Evolutionary conservation across 495 filamentous ascomycete genomes (phyloP).

Genomic region (Staphylotrichum longicolle): DNA sequence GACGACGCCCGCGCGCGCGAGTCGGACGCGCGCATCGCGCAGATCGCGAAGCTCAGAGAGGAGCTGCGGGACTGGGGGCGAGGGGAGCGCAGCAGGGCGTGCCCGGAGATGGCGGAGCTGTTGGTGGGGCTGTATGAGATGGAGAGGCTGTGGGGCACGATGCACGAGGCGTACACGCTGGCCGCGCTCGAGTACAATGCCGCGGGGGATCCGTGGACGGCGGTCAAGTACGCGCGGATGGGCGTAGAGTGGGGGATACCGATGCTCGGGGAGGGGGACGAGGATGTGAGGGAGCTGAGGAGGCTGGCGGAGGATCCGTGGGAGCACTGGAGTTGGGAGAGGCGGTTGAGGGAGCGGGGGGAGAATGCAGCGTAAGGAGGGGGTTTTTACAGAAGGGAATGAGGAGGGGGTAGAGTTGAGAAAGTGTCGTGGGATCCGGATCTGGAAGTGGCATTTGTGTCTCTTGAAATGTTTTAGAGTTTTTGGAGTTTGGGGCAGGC

Average conservation of each 20-base stretch:
- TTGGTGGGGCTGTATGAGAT: conserved; percentile 39
- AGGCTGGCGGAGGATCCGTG: conserved; percentile 31
- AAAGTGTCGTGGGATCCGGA: neutral
- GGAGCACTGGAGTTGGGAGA: conserved; percentile 39
- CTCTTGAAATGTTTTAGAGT: too few species aligned
- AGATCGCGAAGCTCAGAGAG: conserved; percentile 33
- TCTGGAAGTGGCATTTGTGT: too few species aligned
- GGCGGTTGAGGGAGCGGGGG: conserved; percentile 21
- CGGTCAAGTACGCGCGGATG: conserved; percentile 37
- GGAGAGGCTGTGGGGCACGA: conserved; percentile 36
- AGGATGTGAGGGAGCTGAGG: conserved; percentile 36
- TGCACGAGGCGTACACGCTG: conserved; percentile 40
- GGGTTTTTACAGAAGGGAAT: conserved; percentile 1
- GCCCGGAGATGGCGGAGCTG: conserved; percentile 38
- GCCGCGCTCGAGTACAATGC: conserved; percentile 44
- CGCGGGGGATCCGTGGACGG: conserved; percentile 37
- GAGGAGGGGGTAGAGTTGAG: neutral
- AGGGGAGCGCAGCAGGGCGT: conserved; percentile 24
- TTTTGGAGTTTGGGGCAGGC: too few species aligned
- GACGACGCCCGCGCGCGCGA: conserved; percentile 24
- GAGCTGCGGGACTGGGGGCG: conserved; percentile 31
- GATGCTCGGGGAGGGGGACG: conserved; percentile 35
- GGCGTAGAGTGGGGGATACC: conserved; percentile 37
- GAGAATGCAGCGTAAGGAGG: too few species aligned
- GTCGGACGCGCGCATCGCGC: conserved; percentile 35